Base-by-base conservation (phyloP, 352 stramenopile species). In the Pythium monospermum region DNA sequence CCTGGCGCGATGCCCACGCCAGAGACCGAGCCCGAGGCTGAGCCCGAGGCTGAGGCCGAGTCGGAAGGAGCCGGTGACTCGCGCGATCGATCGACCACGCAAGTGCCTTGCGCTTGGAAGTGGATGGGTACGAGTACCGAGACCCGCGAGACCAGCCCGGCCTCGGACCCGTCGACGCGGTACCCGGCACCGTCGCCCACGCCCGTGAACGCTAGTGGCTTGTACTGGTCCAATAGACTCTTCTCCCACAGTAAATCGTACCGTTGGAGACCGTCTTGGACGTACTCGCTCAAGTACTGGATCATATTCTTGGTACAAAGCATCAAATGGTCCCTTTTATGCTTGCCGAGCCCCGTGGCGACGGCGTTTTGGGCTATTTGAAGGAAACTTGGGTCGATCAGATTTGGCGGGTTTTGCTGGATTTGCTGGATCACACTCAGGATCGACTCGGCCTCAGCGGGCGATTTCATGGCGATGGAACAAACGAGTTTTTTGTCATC, bases 301-400 rank as follows among this genome's bases (percentile, higher is more conserved):
- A 93, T 93, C 79, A 93, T 87, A 48, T 89, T 87, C 52, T 85
- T 89, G 27, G 82, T 93, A 13, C 85, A 70, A 26, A 91, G 58
- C 40, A 93, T 41, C 22, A 93, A 48, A 49, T 93, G 82, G 42
- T 91, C 82, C 25, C 77, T 75, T 30, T 83, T 82, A 26, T 74
- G 71, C 44, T 83, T 83, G 23, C 60, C 66, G 21, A 93, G 65
- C 15, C 73, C 82, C 18, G 73, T 76, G 5, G 63, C 69, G 23
- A 91, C 82, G 10, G 73, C 70, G 4, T 88, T 65, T 49, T 87
- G 81, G 19, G 82, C 82, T 18, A 84, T 85, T 16, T 70, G 62
- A 27, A 90, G 49, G 52, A 93, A 93, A 28, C 60, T 50, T 6
- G 71, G 32, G 36, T 93, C 76, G n/a, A 93, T 44, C 2, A 49